Conservation (phyloP, 768 basidiomycete species). For the Terana coerulea region DNA sequence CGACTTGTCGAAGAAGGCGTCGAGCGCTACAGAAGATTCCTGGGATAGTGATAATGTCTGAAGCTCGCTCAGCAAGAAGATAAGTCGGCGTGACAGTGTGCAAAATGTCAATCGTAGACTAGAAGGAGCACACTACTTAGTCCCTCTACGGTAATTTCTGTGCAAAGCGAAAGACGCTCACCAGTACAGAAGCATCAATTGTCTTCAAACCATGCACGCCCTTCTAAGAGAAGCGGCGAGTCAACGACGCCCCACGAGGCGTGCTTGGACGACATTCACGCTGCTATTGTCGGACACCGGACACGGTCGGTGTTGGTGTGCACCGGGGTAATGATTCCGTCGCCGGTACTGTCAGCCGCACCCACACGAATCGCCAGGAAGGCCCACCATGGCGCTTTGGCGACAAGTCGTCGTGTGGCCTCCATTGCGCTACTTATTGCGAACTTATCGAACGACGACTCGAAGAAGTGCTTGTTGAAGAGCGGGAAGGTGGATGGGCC, state of each 20-base stretch:
- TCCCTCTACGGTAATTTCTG: too few species aligned
- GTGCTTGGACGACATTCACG: slow-evolving; percentile 27
- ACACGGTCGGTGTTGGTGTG: slow-evolving; percentile 20
- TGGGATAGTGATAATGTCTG: too few species aligned
- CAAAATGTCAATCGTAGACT: too few species aligned
- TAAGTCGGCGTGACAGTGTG: too few species aligned
- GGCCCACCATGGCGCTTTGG: slow-evolving; percentile 8
- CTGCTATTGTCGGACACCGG: slow-evolving; percentile 32
- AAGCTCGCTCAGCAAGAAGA: too few species aligned
- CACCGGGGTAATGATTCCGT: slow-evolving; percentile 25
- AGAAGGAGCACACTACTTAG: too few species aligned
- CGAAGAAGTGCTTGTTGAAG: slow-evolving; percentile 12
- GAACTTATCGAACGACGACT: background rate
- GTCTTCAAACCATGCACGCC: slow-evolving; percentile 15
- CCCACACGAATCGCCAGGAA: background rate
- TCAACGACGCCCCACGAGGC: slow-evolving; percentile 34
- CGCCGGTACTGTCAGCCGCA: slow-evolving; percentile 24
- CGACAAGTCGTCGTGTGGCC: slow-evolving; percentile 4
- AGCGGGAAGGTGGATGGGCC: slow-evolving; percentile 13
- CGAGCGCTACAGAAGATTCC: too few species aligned
- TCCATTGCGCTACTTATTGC: slow-evolving; percentile 14
- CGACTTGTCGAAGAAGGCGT: too few species aligned
- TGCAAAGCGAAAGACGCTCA: background rate
- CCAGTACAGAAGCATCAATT: slow-evolving; percentile 31
- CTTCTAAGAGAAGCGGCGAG: slow-evolving; percentile 20